Evolutionary conservation across 225 moss, liverwort and hornwort species (phyloP).

Genomic region (Physcomitrium patens): DNA sequence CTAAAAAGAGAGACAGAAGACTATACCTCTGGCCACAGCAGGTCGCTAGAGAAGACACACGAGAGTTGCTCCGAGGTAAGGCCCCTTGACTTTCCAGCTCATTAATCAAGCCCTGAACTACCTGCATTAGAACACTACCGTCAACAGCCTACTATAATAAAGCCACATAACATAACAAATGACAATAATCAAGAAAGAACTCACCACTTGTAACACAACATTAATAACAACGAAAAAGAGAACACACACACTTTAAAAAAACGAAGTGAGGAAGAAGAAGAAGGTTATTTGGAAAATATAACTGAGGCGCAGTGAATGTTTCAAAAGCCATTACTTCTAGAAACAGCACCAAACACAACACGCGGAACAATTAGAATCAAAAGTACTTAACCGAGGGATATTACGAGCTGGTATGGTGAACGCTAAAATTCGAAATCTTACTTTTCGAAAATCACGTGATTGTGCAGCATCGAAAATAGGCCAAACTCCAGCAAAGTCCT

Average conservation of each 20-base stretch:
- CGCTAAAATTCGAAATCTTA: conserved; percentile 35
- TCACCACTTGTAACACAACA: background rate
- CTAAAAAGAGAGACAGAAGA: conserved; percentile 12
- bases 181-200: conserved; percentile 12
- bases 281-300: too few species aligned
- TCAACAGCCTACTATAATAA: conserved; percentile 8
- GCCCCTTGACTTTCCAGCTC: conserved; percentile 96
- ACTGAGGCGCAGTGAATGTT: too few species aligned
- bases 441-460: conserved; percentile 98
- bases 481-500: conserved; percentile 99
- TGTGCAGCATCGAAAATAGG: conserved; percentile 99
- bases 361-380: too few species aligned
- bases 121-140: conserved; percentile 53
- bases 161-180: background rate
- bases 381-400: background rate
- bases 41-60: conserved; percentile 93
- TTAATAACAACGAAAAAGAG: background rate
- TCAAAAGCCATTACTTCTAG: too few species aligned
- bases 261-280: too few species aligned
- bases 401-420: conserved; percentile 1
- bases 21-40: conserved; percentile 93
- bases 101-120: conserved; percentile 94
- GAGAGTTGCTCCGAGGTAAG: conserved; percentile 93
- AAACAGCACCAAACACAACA: too few species aligned
- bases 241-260: background rate